phyloP scores from a whole-genome alignment of 2,329 filamentous ascomycete species.

The Diaporthe ilicicola region DNA sequence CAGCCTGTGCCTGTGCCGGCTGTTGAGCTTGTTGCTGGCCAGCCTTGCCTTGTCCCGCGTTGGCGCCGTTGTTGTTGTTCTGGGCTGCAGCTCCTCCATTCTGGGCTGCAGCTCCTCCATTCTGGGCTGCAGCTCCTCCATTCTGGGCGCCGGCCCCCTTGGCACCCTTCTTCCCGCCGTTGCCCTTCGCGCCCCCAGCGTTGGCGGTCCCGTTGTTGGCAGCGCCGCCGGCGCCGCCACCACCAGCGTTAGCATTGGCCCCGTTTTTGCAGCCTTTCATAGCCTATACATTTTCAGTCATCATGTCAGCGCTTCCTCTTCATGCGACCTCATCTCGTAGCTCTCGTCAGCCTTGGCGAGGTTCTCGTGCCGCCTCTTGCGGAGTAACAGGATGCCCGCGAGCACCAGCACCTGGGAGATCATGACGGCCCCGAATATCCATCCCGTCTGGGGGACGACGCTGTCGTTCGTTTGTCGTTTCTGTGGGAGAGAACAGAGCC shows the following conservation, averaged over 20 bases:
- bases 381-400: neutral
- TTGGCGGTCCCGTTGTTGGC: neutral
- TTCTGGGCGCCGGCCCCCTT: neutral
- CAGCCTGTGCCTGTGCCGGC: neutral
- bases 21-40: neutral
- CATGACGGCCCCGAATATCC: conserved; percentile 27
- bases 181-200: neutral
- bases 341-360: neutral
- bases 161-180: neutral
- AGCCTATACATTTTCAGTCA: neutral
- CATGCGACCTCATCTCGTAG: conserved; percentile 6
- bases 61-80: neutral
- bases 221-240: too few relatives aligned
- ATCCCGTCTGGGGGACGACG: conserved; percentile 19
- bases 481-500: conserved; percentile 20
- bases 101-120: too few relatives aligned
- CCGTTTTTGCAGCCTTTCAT: neutral
- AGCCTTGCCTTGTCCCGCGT: neutral
- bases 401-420: conserved; percentile 17
- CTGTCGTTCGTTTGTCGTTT: conserved; percentile 16
- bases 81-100: too few relatives aligned
- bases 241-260: neutral
- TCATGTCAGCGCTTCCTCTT: conserved; percentile 14
- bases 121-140: too few relatives aligned
- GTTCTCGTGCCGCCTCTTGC: conserved; percentile 10